Evolutionary conservation across 768 basidiomycete genomes (phyloP).

Genomic region (Termitomyces sp.): DNA sequence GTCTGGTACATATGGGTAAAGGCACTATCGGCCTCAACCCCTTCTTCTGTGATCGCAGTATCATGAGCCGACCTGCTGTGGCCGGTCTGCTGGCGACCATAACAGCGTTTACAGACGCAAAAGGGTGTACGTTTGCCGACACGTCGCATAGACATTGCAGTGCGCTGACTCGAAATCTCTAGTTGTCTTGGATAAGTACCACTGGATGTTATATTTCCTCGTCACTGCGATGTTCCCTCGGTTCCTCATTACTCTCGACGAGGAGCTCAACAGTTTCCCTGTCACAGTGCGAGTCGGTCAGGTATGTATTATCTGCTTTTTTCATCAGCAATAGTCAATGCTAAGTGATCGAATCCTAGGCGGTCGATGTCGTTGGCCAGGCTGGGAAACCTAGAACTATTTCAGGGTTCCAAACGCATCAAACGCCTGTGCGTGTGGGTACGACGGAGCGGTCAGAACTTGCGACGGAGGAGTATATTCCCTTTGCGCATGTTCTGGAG

Average conservation of each 20-base stretch:
- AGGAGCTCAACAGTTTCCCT: slow-evolving; percentile 78
- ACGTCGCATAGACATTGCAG: background rate
- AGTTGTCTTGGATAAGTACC: slow-evolving; percentile 94
- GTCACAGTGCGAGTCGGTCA: slow-evolving; percentile 95
- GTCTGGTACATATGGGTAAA: slow-evolving; percentile 99
- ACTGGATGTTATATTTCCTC: slow-evolving; percentile 99
- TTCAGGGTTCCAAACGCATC: slow-evolving; percentile 97
- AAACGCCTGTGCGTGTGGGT: slow-evolving; percentile 91
- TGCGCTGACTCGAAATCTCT: background rate
- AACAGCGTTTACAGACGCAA: slow-evolving; percentile 90
- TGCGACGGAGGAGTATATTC: slow-evolving; percentile 95
- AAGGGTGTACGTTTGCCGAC: slow-evolving; percentile 65
- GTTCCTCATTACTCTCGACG: slow-evolving; percentile 95
- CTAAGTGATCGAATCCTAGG: slow-evolving; percentile 37
- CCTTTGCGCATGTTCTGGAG: slow-evolving; percentile 85
- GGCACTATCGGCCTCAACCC: slow-evolving; percentile 96
- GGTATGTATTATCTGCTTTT: slow-evolving; percentile 31
- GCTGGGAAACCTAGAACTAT: slow-evolving; percentile 97
- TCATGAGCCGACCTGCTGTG: slow-evolving; percentile 85
- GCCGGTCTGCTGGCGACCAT: slow-evolving; percentile 86
- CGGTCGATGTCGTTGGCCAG: slow-evolving; percentile 95
- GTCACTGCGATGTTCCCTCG: slow-evolving; percentile 96
- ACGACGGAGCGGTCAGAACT: slow-evolving; percentile 94
- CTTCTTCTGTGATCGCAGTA: slow-evolving; percentile 88
- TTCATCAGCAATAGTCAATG: background rate